Evolutionary conservation across 176 grass and related monocot genomes (phyloP), one percentile per base, ranked within the genome.

Genomic region (Carex littledalei): DNA sequence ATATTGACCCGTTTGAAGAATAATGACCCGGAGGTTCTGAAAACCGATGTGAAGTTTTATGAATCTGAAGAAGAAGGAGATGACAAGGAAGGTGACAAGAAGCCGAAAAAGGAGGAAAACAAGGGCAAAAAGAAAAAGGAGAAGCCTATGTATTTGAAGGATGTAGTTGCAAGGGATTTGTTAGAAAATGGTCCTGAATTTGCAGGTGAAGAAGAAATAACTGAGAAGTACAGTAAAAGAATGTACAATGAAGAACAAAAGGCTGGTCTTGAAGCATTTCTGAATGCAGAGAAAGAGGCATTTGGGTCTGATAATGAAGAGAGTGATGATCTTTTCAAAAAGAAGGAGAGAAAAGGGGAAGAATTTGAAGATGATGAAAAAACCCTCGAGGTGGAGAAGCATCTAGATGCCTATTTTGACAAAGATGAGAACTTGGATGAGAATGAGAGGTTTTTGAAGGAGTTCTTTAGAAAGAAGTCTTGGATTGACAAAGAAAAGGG

Each of bases 121-220:
- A 77, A 87, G 65, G 85, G 57, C 5, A 85, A 87, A 74, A 86
- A 86, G 79, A 95, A 91, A 88, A 99, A 94, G 72, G 91, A 94
- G 88, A 85, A 82, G 17, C 91, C 91, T 8, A 15, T 93, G 64
- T 98, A 98, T 79, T 88, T 99, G n/a, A 99, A 99, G 84, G 96
- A 99, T 20, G 87, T 95, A 1, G 93, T 90, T 49, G 96, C 96
- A 22, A 90, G 79, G 71, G 81, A 93, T 86, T 88, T 99, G 20
- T 72, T 99, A 39, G 93, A 93, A 86, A 92, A 99, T 26, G 93
- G 90, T 26, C 93, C 93, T 2, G 91, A 94, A 83, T 95, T 94
- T 31, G 81, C 68, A 9, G 89, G 81, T n/a, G 81, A 69, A 67
- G 81, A 83, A 83, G 86, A 87, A 82, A 13, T 85, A 50, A 83